Evolutionary conservation across 2,329 filamentous ascomycete genomes (phyloP), one percentile per base, ranked within the genome.

Genomic region (Penicillium sumatraense): DNA sequence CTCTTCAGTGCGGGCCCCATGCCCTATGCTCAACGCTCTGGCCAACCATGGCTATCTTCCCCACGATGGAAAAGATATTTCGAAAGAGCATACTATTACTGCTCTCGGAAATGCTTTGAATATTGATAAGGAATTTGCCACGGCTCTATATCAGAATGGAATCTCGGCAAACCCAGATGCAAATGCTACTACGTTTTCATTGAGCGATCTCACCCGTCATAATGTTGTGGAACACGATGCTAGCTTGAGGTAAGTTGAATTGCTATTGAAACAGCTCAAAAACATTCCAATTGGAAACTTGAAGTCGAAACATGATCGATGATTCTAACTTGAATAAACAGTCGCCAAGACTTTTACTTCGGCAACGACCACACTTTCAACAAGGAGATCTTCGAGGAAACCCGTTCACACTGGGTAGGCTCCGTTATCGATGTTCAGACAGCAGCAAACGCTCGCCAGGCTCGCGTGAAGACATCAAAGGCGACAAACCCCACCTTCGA

Each of bases 1-100:
- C n/a, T 40, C 33, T 27, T 38, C 35, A 58, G 56, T 51, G 21
- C 67, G 70, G 50, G 66, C 72, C 42, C 73, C 73, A 46, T 46
- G 42, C 27, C 42, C 42, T 31, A 46, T 46, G 42, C 16, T 46
- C 16, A 46, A 46, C 13, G 26, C 42, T 16, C 31, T 46, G 42
- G 42, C 42, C 21, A 46, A 46, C 42, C 42, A 46, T 31, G 42
- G 42, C 9, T 31, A 46, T 46, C 42, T 46, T 20, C 42, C 42
- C 18, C 42, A 46, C 16, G 42, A 46, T 46, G 42, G 42, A 11
- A 65, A 71, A 21, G 71, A 74, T 47, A 75, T 67, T 42, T 65
- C 70, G 6, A 61, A 64, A 5, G 65, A 75, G 29, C 67, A 74
- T 38, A 51, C 72, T 48, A 61, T 71, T 11, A 71, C 69, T 9